These are phyloP conservation scores for Candida railenensis DNA, from an alignment of 805 yeast species.

Conservation along the genomic window DNA sequence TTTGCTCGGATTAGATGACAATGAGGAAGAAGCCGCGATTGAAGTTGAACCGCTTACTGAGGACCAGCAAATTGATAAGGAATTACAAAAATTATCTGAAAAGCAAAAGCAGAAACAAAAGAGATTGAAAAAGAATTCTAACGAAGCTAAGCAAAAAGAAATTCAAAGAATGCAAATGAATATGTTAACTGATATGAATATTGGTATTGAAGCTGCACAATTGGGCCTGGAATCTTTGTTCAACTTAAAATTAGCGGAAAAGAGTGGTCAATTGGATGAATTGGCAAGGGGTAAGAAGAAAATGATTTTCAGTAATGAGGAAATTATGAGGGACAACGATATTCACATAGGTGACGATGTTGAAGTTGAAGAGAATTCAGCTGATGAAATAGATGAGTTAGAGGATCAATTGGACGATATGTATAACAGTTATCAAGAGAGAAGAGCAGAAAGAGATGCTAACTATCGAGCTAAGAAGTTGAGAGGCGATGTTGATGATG, in stretches of 20 bases:
- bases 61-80: constrained; percentile 87
- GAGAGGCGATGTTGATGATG: constrained; percentile 75
- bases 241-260: constrained; percentile 80
- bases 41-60: constrained; percentile 77
- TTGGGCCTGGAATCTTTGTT: constrained; percentile 78
- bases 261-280: constrained; percentile 76
- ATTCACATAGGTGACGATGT: constrained; percentile 42
- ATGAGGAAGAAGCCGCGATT: constrained; percentile 52
- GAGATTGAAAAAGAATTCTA: constrained; percentile 78
- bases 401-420: constrained; percentile 81
- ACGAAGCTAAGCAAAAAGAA: constrained; percentile 85
- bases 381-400: constrained; percentile 59
- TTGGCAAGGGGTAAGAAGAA: constrained; percentile 74
- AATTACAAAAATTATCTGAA: constrained; percentile 69
- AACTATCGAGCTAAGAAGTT: constrained; percentile 66
- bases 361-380: constrained; percentile 31
- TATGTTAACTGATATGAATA: constrained; percentile 88
- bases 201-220: constrained; percentile 89
- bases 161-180: constrained; percentile 91
- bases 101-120: constrained; percentile 67
- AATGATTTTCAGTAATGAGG: constrained; percentile 59
- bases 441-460: constrained; percentile 67
- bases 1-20: constrained; percentile 62
- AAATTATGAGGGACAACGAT: constrained; percentile 53
- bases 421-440: constrained; percentile 71